Percentiles rank a stretch among this genome's conserved stretches.
Evolutionary conservation across 2,329 filamentous ascomycete species (phyloP).

Genomic region (Lasiodiplodia sp.): DNA sequence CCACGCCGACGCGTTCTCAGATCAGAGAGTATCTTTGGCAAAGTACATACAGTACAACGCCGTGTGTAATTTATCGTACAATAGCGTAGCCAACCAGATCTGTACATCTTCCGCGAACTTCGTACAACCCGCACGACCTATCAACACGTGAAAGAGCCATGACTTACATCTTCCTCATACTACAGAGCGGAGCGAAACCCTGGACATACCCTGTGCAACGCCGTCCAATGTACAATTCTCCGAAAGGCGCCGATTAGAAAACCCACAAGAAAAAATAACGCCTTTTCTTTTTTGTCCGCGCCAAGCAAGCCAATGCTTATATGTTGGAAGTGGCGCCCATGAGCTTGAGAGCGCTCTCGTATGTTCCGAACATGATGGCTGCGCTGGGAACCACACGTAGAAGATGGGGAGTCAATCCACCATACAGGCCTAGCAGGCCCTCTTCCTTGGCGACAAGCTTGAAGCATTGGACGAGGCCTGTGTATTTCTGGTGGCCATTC

Average conservation of each 20-base stretch:
- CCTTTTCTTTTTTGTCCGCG: neutral
- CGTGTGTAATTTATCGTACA: constrained; percentile 3
- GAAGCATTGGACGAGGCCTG: constrained; percentile 87
- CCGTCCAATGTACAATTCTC: constrained; percentile 12
- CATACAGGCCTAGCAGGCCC: constrained; percentile 84
- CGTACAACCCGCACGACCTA: constrained; percentile 6
- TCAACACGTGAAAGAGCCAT: constrained; percentile 11
- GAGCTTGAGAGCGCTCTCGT: constrained; percentile 58
- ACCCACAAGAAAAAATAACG: neutral
- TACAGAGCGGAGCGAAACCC: constrained; percentile 23
- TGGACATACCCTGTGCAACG: constrained; percentile 17
- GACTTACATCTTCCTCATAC: constrained; percentile 6
- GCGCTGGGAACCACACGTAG: constrained; percentile 90
- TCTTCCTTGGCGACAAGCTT: constrained; percentile 87
- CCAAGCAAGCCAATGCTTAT: constrained; percentile 31
- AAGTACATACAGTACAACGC: neutral
- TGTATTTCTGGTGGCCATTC: constrained; percentile 80
- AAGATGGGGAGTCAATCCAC: constrained; percentile 89
- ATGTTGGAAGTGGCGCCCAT: constrained; percentile 54
- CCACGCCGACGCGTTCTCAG: neutral
- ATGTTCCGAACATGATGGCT: constrained; percentile 97
- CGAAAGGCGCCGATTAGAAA: neutral
- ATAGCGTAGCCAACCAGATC: neutral
- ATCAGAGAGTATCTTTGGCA: neutral
- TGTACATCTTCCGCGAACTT: neutral